phyloP scores from a whole-genome alignment of 179 eudicot species.

The Amaranthus tricolor region DNA sequence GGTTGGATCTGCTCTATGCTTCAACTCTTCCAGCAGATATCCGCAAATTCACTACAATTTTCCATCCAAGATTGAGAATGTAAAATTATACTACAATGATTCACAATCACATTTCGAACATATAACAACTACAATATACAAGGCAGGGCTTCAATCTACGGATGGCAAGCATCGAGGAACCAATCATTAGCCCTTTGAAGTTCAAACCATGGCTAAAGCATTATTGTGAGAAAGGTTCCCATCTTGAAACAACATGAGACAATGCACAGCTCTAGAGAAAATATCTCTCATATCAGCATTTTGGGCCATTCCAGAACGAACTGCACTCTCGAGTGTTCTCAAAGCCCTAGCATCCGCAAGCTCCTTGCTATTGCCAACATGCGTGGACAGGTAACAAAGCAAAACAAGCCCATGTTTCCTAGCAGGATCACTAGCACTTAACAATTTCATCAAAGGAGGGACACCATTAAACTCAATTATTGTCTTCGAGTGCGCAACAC shows the following conservation, averaged over 20 bases:
- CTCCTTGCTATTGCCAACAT: slow-evolving; percentile 59
- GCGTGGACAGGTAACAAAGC: slow-evolving; percentile 51
- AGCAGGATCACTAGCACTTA: slow-evolving; percentile 39
- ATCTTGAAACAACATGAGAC: slow-evolving; percentile 56
- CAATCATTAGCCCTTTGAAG: slow-evolving; percentile 22
- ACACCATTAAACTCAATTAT: slow-evolving; percentile 57
- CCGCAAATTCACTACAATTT: slow-evolving; percentile 8
- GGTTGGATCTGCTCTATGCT: background rate
- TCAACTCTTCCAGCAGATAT: background rate
- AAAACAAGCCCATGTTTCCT: slow-evolving; percentile 46
- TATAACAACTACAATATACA: slow-evolving; percentile 22
- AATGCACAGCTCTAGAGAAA: slow-evolving; percentile 48
- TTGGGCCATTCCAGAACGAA: slow-evolving; percentile 44
- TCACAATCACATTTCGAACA: slow-evolving; percentile 15
- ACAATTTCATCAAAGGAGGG: slow-evolving; percentile 45
- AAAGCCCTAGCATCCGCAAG: slow-evolving; percentile 56
- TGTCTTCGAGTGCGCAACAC: slow-evolving; percentile 58
- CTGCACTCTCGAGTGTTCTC: slow-evolving; percentile 49
- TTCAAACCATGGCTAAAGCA: slow-evolving; percentile 28
- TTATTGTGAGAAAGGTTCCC: slow-evolving; percentile 46
- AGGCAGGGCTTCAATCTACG: slow-evolving; percentile 7
- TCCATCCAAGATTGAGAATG: slow-evolving; percentile 1
- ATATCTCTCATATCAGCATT: slow-evolving; percentile 43
- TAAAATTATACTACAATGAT: slow-evolving; percentile 9
- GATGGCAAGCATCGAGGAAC: slow-evolving; percentile 5